A percentile compares a stretch with the other conserved stretches of the same genome.
phyloP scores from a whole-genome alignment of 352 stramenopile genomes.

The Poterioochromonas sp. region DNA sequence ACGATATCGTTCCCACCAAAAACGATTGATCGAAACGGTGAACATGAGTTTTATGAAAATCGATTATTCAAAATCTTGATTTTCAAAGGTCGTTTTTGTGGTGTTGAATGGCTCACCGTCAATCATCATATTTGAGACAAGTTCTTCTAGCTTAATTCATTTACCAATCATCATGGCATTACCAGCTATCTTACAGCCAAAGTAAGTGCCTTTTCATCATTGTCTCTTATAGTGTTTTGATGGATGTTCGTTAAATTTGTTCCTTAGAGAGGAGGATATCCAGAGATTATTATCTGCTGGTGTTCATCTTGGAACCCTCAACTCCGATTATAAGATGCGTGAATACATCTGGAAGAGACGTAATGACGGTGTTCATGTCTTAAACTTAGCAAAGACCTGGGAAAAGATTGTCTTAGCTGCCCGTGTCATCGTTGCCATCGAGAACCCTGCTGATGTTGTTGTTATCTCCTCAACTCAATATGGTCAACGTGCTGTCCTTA shows the following conservation, averaged over 20 bases:
- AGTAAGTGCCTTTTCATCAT: neutral
- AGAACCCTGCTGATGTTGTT: conserved; percentile 98
- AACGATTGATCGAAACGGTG: too few species aligned
- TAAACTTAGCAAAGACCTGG: conserved; percentile 99
- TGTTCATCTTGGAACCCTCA: conserved; percentile 98
- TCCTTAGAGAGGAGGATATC: conserved; percentile 91
- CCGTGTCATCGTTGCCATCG: conserved; percentile 97
- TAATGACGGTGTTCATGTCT: conserved; percentile 98
- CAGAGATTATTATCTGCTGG: conserved; percentile 99
- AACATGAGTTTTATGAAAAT: too few species aligned
- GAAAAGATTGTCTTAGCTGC: conserved; percentile 99
- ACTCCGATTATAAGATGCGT: conserved; percentile 95
- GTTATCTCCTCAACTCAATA: conserved; percentile 96
- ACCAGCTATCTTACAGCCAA: conserved; percentile 2
- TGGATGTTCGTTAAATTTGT: neutral
- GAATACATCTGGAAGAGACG: conserved; percentile 99
- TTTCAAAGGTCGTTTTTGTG: too few species aligned
- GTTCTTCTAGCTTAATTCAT: too few species aligned
- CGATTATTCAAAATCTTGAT: too few species aligned
- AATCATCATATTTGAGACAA: too few species aligned
- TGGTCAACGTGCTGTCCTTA: conserved; percentile 98
- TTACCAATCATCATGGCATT: too few species aligned
- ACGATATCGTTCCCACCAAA: too few species aligned
- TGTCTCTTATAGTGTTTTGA: neutral
- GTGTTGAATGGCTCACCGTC: too few species aligned